Conservation (phyloP, 371 early-diverging fungal species). For the Mortierella sp. region DNA sequence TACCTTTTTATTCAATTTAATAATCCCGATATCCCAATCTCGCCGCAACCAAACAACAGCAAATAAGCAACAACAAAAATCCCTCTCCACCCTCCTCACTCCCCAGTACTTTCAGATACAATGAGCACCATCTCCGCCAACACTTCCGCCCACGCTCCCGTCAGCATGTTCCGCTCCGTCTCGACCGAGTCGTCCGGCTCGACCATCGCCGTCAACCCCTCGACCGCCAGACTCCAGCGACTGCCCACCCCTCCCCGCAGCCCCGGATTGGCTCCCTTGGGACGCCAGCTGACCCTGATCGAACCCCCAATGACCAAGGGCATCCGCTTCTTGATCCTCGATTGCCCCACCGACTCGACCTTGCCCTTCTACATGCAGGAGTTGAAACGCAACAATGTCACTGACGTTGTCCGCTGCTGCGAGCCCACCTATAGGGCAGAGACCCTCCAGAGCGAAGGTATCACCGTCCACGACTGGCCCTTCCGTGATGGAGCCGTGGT, state of each 20-base stretch:
- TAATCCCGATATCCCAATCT: not conserved
- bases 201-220: conserved; percentile 34
- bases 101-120: not conserved
- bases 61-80: not conserved
- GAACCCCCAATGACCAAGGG: conserved; percentile 65
- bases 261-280: conserved; percentile 60
- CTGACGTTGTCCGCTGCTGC: conserved; percentile 91
- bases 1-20: conserved; percentile 9
- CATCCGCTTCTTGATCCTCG: conserved; percentile 89
- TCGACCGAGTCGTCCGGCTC: conserved; percentile 36
- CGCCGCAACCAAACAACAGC: not conserved
- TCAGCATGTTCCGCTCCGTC: conserved; percentile 25
- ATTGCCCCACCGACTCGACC: conserved; percentile 89
- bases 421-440: conserved; percentile 87
- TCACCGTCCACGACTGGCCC: conserved; percentile 82
- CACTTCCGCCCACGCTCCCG: conserved; percentile 8
- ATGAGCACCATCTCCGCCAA: conserved; percentile 35
- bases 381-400: conserved; percentile 78
- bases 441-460: conserved; percentile 71
- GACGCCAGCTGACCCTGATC: conserved; percentile 72
- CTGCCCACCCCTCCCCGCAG: conserved; percentile 57
- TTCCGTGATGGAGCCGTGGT: conserved; percentile 87
- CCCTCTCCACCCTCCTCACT: not conserved
- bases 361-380: conserved; percentile 82
- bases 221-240: conserved; percentile 51